Evolutionary conservation across 1,139 yeast genomes (phyloP), one percentile per base, ranked within the genome.

Genomic region (Geotrichum citri-aurantii): DNA sequence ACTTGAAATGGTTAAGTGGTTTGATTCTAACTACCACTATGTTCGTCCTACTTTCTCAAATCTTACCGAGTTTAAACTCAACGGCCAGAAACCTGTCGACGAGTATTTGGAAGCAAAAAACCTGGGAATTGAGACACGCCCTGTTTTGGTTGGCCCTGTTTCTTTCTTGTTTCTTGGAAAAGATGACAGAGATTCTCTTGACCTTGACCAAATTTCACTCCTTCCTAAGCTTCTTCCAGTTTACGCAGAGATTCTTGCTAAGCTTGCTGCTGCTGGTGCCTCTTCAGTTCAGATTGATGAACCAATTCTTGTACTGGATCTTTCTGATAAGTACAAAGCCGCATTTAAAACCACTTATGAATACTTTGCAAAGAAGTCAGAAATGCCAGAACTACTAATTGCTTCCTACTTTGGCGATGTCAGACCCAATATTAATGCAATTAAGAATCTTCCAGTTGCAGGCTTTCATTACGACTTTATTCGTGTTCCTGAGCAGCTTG

Each of bases 1-100:
- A 70, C 84, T 90, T 77, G 99, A 93, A 84, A 93, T 93, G 99
- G 99, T 93, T 71, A 93, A 93, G 83, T 93, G 99, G 99, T 93
- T 93, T 70, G 99, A 93, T 79, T 88, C 98, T 65, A 93, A 93
- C 89, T 93, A 93, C 88, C 99, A 93, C 79, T 95, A 93, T 77
- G 98, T 93, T 73, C 90, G 99, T 84, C 99, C 99, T 78, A 95
- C 99, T 69, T 90, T 93, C 81, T 89, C 97, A 61, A 86, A 91
- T 83, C 83, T 91, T 68, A 93, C 98, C 66, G 85, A 86, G 71
- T 95, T 93, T 88, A 92, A 93, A 83, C 88, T 93, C 77, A 90
- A 86, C 78, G 96, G 96, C 73, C 80, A 86, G 72, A 93, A 93
- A 84, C 98, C 99, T 73, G 95, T 93, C 71, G 97, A 86, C 71